These are phyloP conservation scores for Guadua angustifolia DNA, from an alignment of 176 grass and related monocot genomes.

Conservation along the genomic window DNA sequence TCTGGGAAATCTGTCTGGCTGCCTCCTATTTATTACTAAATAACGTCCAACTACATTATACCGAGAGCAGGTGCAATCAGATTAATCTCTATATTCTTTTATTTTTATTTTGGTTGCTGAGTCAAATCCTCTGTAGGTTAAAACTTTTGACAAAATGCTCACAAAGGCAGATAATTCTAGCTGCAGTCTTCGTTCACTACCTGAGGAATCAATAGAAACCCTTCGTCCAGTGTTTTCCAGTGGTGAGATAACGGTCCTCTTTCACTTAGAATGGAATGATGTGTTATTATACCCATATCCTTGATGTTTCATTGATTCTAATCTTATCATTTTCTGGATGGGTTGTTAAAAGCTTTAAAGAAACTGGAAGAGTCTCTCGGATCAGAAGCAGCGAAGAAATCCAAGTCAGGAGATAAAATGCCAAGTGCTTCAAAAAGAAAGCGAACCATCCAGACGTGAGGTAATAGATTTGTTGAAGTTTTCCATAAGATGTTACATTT, in stretches of 20 bases:
- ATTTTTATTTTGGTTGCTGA: constrained; percentile 29
- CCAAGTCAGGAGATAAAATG: constrained; percentile 44
- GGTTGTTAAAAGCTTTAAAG: constrained; percentile 64
- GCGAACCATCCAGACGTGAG: constrained; percentile 39
- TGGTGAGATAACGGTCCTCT: constrained; percentile 43
- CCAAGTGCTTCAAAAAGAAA: constrained; percentile 59
- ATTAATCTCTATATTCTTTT: constrained; percentile 6
- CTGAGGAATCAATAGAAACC: constrained; percentile 63
- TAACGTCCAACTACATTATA: constrained; percentile 16
- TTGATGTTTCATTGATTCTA: constrained; percentile 28
- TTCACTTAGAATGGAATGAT: neutral
- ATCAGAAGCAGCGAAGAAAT: constrained; percentile 66
- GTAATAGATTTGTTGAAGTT: constrained; percentile 29
- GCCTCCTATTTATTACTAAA: constrained; percentile 13
- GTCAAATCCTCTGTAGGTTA: constrained; percentile 57
- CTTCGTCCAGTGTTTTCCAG: constrained; percentile 64
- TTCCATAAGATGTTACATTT: neutral
- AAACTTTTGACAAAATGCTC: constrained; percentile 82
- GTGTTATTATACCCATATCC: neutral
- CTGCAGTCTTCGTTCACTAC: constrained; percentile 58
- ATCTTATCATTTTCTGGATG: constrained; percentile 18
- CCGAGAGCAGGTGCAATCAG: neutral
- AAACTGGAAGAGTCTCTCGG: constrained; percentile 72
- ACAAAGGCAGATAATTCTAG: constrained; percentile 72
- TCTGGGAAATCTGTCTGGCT: neutral